Evolutionary conservation across 2,329 filamentous ascomycete genomes (phyloP), one percentile per base, ranked within the genome.

Genomic region (Stagonosporopsis vannaccii): DNA sequence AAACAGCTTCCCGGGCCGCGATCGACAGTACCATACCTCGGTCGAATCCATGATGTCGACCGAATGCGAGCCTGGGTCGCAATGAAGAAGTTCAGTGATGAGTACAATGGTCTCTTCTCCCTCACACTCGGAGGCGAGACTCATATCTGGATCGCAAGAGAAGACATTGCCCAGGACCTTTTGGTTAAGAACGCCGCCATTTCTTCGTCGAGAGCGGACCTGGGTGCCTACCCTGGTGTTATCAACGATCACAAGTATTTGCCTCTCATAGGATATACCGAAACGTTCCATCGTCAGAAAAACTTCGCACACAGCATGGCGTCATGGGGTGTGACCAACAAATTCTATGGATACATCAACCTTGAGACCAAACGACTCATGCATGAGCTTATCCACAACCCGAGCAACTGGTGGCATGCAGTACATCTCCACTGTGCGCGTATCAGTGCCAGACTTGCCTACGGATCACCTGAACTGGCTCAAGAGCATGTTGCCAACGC

Each of bases 31-130:
- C 59, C 57, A 25, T 60, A 58, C 13, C 28, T 55, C 3, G 50
- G 50, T 4, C 41, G 60, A 13, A 33, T 60, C 15, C 57, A 60
- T 12, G 50, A 56, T 48, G 37, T 56, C 12, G 58, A 60, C 37
- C 46, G 43, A 20, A 60, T 56, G 47, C 44, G 37, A 23, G 32
- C 43, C 7, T 56, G 53, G 53, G 46, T 3, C 9, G 26, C 46
- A 3, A 49, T 58, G 50, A 53, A 51, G 23, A 60, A 43, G 39
- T 60, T 52, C 35, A 60, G 58, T 23, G 46, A 51, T 3, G 11
- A 48, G 15, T 55, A 55, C 25, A 26, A 51, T 11, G 51, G 51
- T 2, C 32, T 51, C 15, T 45, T 41, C n/a, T 28, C 47, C 12
- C 46, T 37, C 8, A 56, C 47, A 3, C 43, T 56, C 2, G 47